phyloP scores from a whole-genome alignment of 768 basidiomycete species.

The Sarcodon aspratus region DNA sequence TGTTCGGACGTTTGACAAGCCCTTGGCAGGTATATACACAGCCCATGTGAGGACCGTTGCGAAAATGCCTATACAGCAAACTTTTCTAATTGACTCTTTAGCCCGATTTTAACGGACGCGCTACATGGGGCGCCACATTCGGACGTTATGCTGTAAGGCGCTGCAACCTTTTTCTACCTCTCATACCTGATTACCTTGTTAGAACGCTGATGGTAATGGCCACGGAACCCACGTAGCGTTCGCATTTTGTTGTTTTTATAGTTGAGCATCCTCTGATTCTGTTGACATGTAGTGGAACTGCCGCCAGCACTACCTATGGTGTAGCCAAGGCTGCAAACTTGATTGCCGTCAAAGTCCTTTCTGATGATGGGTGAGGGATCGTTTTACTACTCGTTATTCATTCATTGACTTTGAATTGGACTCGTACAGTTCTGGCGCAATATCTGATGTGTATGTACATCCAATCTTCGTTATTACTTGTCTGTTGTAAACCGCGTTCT shows the following conservation, averaged over 20 bases:
- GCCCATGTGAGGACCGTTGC: background rate
- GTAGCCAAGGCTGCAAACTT: conserved; percentile 11
- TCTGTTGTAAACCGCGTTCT: background rate
- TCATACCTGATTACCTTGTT: background rate
- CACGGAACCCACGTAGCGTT: conserved; percentile 28
- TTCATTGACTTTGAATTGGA: background rate
- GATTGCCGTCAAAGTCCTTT: conserved; percentile 14
- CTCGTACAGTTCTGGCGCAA: conserved; percentile 33
- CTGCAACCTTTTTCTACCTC: background rate
- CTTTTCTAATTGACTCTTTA: background rate
- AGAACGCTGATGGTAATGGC: conserved; percentile 25
- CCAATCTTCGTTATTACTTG: background rate
- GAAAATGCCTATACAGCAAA: background rate
- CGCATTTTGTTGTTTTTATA: background rate
- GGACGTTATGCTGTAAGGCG: background rate
- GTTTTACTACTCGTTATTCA: background rate
- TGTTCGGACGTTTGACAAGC: no score
- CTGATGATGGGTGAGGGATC: background rate
- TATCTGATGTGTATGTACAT: conserved; percentile 68
- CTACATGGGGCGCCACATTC: background rate
- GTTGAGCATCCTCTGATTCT: background rate
- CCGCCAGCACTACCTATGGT: conserved; percentile 22
- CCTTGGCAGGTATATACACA: background rate
- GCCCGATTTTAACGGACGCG: background rate
- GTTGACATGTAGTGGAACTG: conserved; percentile 19